These are phyloP conservation scores for Bipolaris bicolor DNA, from an alignment of 2,329 filamentous ascomycete species.

Conservation along the genomic window DNA sequence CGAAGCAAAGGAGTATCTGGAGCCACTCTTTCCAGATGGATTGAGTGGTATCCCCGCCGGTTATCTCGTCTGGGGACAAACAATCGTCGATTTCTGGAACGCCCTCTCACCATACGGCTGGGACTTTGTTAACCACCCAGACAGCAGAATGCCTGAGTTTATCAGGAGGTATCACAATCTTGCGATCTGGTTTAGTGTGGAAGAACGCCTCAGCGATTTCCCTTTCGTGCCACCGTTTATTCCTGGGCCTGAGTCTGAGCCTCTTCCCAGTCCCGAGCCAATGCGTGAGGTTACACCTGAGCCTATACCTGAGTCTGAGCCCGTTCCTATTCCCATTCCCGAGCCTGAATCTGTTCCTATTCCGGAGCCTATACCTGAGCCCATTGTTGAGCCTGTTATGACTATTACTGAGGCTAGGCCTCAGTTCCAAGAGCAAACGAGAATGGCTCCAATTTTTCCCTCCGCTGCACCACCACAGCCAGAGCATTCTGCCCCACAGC, in stretches of 20 bases:
- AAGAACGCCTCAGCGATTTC: neutral
- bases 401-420: neutral
- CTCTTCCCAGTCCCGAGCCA: neutral
- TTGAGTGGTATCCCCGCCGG: neutral
- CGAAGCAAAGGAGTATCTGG: neutral
- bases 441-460: neutral
- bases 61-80: neutral
- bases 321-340: neutral
- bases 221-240: neutral
- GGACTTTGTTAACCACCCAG: neutral
- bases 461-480: neutral
- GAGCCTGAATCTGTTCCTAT: neutral
- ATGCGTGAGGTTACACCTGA: too few relatives aligned
- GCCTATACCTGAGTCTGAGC: neutral
- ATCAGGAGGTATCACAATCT: neutral
- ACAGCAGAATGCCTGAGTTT: neutral
- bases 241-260: neutral
- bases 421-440: neutral
- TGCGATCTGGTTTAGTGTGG: conserved; percentile 1
- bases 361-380: too few relatives aligned
- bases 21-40: conserved; percentile 1
- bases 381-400: neutral
- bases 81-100: conserved; percentile 4
- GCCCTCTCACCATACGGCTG: neutral
- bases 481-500: neutral